phyloP scores from a whole-genome alignment of 2,329 filamentous ascomycete species.

The Pyrenochaeta sp. region DNA sequence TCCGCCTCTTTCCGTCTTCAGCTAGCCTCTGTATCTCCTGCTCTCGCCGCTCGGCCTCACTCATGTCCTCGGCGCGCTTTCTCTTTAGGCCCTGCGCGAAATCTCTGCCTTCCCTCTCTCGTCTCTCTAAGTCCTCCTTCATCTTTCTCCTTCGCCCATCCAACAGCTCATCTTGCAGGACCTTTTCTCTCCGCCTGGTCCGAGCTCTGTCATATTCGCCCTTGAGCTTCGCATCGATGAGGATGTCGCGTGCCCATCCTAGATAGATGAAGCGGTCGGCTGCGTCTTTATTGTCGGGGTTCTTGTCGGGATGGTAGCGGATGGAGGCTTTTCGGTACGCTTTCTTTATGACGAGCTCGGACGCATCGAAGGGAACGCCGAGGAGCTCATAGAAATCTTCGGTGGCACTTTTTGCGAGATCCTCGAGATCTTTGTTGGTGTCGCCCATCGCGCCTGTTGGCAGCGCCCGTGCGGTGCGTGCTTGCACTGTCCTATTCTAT shows the following conservation, averaged over 20 bases:
- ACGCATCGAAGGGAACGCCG: constrained; percentile 69
- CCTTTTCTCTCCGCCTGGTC: constrained; percentile 73
- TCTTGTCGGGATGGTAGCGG: constrained; percentile 95
- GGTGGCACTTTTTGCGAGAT: constrained; percentile 50
- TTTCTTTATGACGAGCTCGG: constrained; percentile 77
- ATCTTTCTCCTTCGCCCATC: constrained; percentile 76
- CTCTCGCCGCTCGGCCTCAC: constrained; percentile 66
- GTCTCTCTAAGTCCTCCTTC: constrained; percentile 84
- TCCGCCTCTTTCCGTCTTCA: constrained; percentile 61
- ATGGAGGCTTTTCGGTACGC: constrained; percentile 86
- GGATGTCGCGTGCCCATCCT: constrained; percentile 84
- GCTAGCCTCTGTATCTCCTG: constrained; percentile 57
- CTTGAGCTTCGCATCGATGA: constrained; percentile 75
- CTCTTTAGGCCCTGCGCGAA: constrained; percentile 51
- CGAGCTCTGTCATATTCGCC: constrained; percentile 80
- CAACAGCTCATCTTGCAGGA: constrained; percentile 75
- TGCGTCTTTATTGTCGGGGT: constrained; percentile 67
- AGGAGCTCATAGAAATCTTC: constrained; percentile 82
- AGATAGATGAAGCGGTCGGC: constrained; percentile 85
- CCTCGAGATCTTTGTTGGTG: constrained; percentile 52
- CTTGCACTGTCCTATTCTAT: background rate
- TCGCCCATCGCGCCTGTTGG: constrained; percentile 42
- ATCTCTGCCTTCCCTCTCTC: constrained; percentile 64
- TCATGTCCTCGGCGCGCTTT: constrained; percentile 55
- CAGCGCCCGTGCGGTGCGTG: background rate